Percentiles rank a stretch among this genome's conserved stretches.
Conservation (phyloP, 345 rosid genomes). For the Geranium rotundifolium region DNA sequence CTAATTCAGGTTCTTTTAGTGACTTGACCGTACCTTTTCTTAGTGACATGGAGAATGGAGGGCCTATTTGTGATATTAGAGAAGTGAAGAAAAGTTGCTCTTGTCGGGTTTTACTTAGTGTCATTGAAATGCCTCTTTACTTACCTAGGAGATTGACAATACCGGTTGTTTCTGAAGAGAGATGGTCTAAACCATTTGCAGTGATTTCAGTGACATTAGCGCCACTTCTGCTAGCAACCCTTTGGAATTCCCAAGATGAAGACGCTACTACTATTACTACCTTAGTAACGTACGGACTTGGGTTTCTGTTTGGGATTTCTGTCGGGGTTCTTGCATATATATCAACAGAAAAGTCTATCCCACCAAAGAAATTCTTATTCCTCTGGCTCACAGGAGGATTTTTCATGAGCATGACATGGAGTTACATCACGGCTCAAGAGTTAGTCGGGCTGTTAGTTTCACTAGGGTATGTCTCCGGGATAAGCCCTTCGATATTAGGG, state of each 20-base stretch:
- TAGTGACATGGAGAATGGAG: conserved; percentile 19
- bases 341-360: conserved; percentile 41
- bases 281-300: conserved; percentile 35
- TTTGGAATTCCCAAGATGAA: conserved; percentile 33
- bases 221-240: conserved; percentile 46
- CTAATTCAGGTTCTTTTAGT: conserved; percentile 10
- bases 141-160: conserved; percentile 80
- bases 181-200: conserved; percentile 70
- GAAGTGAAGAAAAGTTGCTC: too few species aligned
- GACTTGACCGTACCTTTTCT: conserved; percentile 32
- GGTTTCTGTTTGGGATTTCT: conserved; percentile 26
- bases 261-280: conserved; percentile 3
- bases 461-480: conserved; percentile 45
- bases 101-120: conserved; percentile 3
- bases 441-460: conserved; percentile 65
- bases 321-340: conserved; percentile 44
- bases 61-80: conserved; percentile 3
- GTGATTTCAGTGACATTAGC: conserved; percentile 53
- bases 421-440: conserved; percentile 75
- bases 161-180: conserved; percentile 48
- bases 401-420: conserved; percentile 83
- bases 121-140: conserved; percentile 56
- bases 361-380: conserved; percentile 48
- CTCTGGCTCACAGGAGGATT: conserved; percentile 88
- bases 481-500: conserved; percentile 66